phyloP scores from a whole-genome alignment of 495 filamentous ascomycete species.

The Aspergillus kassunensis region DNA sequence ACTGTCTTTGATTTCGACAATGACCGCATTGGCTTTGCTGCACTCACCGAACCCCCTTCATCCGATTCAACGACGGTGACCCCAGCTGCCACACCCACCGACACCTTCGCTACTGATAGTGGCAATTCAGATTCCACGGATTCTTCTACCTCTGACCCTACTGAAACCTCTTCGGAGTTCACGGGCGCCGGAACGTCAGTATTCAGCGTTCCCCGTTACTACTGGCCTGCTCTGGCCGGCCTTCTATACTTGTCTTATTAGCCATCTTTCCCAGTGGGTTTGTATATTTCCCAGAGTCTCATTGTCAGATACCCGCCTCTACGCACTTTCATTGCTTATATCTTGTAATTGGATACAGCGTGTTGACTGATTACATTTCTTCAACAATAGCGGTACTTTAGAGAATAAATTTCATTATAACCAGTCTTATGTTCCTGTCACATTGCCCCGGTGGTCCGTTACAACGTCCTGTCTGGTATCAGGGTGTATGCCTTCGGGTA shows the following conservation, averaged over 20 bases:
- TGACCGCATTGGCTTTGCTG: constrained; percentile 37
- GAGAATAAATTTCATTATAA: neutral
- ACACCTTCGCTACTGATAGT: constrained; percentile 6
- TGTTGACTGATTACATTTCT: constrained; percentile 9
- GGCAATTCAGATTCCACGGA: constrained; percentile 4
- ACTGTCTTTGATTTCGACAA: constrained; percentile 70
- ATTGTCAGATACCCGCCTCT: neutral
- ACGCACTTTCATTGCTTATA: constrained; percentile 8
- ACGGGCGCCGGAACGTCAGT: constrained; percentile 11
- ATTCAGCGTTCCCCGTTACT: constrained; percentile 11
- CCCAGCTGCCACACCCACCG: constrained; percentile 6
- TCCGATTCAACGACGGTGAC: constrained; percentile 16
- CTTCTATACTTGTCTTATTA: constrained; percentile 7
- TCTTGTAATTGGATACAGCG: constrained; percentile 12
- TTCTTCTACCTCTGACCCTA: constrained; percentile 8
- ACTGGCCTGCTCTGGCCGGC: constrained; percentile 7
- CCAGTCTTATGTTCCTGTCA: neutral
- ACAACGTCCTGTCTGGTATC: constrained; percentile 37
- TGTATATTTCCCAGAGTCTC: neutral
- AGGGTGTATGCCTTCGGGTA: constrained; percentile 40
- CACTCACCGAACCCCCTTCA: constrained; percentile 8
- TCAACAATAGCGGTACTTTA: neutral
- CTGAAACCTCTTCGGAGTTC: neutral
- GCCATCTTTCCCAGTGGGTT: neutral
- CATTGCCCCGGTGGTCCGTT: neutral